Base-by-base conservation (phyloP, 164 flowering plant species). In the Amborella trichopoda region DNA sequence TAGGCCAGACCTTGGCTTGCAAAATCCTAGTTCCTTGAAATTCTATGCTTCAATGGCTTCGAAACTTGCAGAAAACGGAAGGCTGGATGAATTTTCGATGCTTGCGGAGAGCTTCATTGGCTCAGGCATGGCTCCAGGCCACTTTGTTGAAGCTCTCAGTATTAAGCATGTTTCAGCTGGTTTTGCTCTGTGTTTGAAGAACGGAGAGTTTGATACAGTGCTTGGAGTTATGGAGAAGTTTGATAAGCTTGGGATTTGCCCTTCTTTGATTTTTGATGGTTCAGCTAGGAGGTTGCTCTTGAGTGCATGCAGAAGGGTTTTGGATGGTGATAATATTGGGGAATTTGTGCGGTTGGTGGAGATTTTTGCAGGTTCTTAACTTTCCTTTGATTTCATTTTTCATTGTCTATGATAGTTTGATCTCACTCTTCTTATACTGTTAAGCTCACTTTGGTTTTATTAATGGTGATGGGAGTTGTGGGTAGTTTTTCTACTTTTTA, bases 31-130 rank as follows among this genome's bases (percentile, higher is more conserved):
- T 34, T 60, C 28, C 20, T 58, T 75, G 42, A 44, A 45, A 2
- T 59, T 73, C 68, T 61, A 68, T 52, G 71, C 82, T 18, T 58
- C 66, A 22, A 59, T 76, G 39, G 86, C 91, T 11, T 69, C 89
- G 14, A 71, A 73, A 61, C 73, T 80, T 26, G 83, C 74, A 23
- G 64, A 56, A 26, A 73, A 61, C 14, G 88, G 83, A 6, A 68
- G 75, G 44, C 56, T 82, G 38, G 65, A 67, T 3, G 87, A 80
- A 23, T 75, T 78, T 49, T 42, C 62, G 14, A 53, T 62, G 68
- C 40, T 80, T 4, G 67, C 58, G 16, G 95, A 85, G 58, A 68
- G 53, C 36, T 59, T 71, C 4, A 37, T 59, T 10, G 71, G 26
- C 24, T 70, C 74, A 0, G 78, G 73, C 0, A 49, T 41, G 6